phyloP scores from a whole-genome alignment of 306 rosid species.

The Lotus japonicus region DNA sequence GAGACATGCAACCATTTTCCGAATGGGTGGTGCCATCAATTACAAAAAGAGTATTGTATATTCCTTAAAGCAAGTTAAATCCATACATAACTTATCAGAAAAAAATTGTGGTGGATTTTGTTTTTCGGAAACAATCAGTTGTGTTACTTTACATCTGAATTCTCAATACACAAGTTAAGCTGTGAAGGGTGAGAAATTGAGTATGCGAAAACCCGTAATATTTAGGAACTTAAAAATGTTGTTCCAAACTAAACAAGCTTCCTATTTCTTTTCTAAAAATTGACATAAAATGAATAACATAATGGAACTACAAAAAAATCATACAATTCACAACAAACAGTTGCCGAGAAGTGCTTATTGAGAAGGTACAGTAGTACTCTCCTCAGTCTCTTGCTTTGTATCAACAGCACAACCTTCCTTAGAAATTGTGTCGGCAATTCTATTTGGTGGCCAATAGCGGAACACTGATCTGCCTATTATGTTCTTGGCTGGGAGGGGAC shows the following conservation, averaged over 20 bases:
- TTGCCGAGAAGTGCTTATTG: conserved; percentile 13
- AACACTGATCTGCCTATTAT: conserved; percentile 86
- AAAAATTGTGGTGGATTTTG: background rate
- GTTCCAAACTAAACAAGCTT: background rate
- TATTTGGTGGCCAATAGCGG: conserved; percentile 93
- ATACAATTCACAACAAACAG: background rate
- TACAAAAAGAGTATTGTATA: no score
- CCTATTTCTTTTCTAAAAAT: background rate
- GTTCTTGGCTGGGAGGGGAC: conserved; percentile 89
- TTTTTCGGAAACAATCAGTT: background rate
- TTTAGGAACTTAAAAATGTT: background rate
- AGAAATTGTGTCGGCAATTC: conserved; percentile 63
- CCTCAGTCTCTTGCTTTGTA: conserved; percentile 37
- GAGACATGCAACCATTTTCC: no score
- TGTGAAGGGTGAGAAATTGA: background rate
- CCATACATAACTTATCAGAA: no score
- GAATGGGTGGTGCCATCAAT: no score
- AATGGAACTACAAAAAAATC: background rate
- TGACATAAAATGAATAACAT: background rate
- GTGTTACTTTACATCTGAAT: background rate
- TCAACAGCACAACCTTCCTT: conserved; percentile 62
- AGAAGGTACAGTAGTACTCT: conserved; percentile 31
- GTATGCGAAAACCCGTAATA: background rate
- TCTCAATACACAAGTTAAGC: background rate
- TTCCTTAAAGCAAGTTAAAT: no score